Evolutionary conservation across 23 red algal genomes (phyloP).

Genomic region (Gracilaria gracilis): DNA sequence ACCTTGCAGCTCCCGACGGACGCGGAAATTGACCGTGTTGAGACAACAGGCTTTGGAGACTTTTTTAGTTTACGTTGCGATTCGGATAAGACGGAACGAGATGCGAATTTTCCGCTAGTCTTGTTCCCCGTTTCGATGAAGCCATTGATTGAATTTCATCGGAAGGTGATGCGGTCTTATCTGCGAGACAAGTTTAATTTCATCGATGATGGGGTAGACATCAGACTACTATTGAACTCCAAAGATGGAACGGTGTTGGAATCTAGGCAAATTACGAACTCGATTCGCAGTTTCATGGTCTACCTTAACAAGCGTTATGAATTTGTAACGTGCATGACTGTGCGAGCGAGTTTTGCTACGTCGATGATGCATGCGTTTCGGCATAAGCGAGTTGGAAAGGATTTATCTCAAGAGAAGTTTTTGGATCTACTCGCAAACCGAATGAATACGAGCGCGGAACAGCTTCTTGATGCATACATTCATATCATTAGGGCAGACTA

Average conservation of each 20-base stretch:
- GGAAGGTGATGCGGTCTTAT: background rate
- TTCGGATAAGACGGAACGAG: background rate
- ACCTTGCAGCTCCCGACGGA: background rate
- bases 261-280: background rate
- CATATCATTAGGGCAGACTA: background rate
- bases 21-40: background rate
- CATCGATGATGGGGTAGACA: background rate
- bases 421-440: slow-evolving; percentile 3
- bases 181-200: background rate
- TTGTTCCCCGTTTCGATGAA: background rate
- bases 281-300: background rate
- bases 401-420: slow-evolving; percentile 19
- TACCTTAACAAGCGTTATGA: background rate
- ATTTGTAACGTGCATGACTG: slow-evolving; percentile 5
- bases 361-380: slow-evolving; percentile 30
- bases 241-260: background rate
- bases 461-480: slow-evolving; percentile 3
- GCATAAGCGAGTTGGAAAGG: background rate
- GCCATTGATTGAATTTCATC: slow-evolving; percentile 4
- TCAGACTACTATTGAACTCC: background rate
- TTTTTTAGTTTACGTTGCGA: background rate
- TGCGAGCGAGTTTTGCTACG: slow-evolving; percentile 26
- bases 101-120: background rate
- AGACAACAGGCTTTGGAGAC: background rate
- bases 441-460: slow-evolving; percentile 27